Evolutionary conservation across 1,284 basidiomycete species (phyloP).

Genomic region (Ganoderma lucidum): DNA sequence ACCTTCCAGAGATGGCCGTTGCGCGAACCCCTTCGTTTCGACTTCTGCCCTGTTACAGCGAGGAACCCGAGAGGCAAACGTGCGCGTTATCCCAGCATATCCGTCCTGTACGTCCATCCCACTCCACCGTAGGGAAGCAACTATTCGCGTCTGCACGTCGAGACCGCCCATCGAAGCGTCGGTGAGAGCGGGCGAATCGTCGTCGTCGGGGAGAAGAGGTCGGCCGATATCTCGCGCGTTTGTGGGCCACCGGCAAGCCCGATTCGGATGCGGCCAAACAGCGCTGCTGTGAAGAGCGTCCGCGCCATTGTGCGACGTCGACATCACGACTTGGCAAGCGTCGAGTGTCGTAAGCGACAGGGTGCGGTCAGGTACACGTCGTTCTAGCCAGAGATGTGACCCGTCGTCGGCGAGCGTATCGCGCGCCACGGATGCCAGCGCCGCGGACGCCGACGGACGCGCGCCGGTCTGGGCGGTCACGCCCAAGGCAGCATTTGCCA

Average conservation of each 20-base stretch:
- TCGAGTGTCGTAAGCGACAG: not conserved
- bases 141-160: not conserved
- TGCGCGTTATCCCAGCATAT: not conserved
- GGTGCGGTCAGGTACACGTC: not conserved
- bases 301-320: constrained; percentile 3
- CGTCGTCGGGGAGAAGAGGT: not conserved
- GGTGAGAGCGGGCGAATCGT: not conserved
- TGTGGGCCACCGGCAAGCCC: constrained; percentile 3
- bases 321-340: not conserved
- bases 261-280: not conserved
- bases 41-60: not conserved
- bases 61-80: not conserved
- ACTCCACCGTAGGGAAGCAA: not conserved
- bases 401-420: not conserved
- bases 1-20: constrained; percentile 5
- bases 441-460: not conserved
- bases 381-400: not conserved
- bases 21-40: not conserved
- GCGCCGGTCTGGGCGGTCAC: not conserved
- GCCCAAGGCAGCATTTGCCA: not conserved
- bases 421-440: not conserved
- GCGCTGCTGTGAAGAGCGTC: not conserved
- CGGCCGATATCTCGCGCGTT: not conserved
- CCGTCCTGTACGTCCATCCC: not conserved
- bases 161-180: not conserved